Percentiles rank a stretch among this genome's conserved stretches.
Evolutionary conservation across 805 yeast species (phyloP).

Genomic region (Kodamaea hsintzibuensis): DNA sequence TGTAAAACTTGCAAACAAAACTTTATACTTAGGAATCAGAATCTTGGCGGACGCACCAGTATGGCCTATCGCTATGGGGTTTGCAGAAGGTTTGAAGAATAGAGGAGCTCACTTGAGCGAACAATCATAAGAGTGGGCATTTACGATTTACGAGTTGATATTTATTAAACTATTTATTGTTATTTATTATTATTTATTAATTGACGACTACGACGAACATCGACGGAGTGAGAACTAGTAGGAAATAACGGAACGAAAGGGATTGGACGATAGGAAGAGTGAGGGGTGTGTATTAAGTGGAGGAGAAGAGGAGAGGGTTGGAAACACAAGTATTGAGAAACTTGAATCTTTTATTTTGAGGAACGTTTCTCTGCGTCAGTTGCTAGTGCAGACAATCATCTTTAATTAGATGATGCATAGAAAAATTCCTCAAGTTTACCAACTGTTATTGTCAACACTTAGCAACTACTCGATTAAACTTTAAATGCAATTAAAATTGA

Average conservation of each 20-base stretch:
- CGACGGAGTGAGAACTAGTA: not conserved
- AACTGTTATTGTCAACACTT: too few species aligned
- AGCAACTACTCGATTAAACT: too few species aligned
- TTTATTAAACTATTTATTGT: conserved; percentile 3
- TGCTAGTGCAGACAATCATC: too few species aligned
- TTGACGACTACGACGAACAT: not conserved
- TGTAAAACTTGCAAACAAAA: conserved; percentile 54
- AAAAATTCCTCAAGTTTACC: too few species aligned
- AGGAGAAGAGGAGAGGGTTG: too few species aligned
- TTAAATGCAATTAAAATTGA: too few species aligned
- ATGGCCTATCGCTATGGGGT: conserved; percentile 79
- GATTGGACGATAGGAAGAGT: too few species aligned
- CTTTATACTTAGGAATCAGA: conserved; percentile 69
- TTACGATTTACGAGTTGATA: conserved; percentile 4
- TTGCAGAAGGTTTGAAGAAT: conserved; percentile 76
- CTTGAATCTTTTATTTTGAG: too few species aligned
- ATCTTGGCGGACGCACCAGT: conserved; percentile 83
- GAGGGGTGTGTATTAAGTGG: too few species aligned
- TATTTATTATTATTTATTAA: conserved; percentile 6
- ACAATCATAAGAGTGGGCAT: not conserved
- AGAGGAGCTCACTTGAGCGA: conserved; percentile 28
- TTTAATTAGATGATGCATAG: too few species aligned
- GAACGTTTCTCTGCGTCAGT: too few species aligned
- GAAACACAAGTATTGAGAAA: too few species aligned
- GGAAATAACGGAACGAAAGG: not conserved